Base-by-base conservation (phyloP, 805 yeast species). In the Novakomyces olei region DNA sequence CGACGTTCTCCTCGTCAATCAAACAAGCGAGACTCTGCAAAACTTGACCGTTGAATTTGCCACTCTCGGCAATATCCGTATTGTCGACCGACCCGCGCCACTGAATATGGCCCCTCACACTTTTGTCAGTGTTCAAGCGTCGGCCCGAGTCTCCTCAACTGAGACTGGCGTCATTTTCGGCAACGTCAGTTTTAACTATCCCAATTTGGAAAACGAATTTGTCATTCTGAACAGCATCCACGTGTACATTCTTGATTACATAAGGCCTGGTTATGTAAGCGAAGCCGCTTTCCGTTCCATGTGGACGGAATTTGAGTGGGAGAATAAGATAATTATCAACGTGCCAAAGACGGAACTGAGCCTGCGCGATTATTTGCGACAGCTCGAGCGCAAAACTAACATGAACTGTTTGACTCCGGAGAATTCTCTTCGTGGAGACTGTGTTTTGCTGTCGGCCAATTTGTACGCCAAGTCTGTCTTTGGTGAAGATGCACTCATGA, bases 301-400 rank as follows among this genome's bases (percentile, higher is more conserved):
- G 96, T 88, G 99, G 99, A 80, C 81, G 51, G 95, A 83, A 52
- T 88, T 91, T 50, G 99, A 88, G 58, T 88, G 98, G 98, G 98
- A 88, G 56, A 88, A 88, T 61, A 88, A 88, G 61, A 83, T 88
- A 44, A 77, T 83, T 38, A 77, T 88, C 50, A 38, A 47, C 24
- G n/a, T n/a, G n/a, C 72, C 74, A 43, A 69, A 91, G 2, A 64
- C 61, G 34, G 60, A 72, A 40, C 52, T 65, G 20, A 57, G 78
- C 1, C 63, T 91, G 47, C 72, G 73, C 48, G 77, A 68, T 30
- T 88, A 79, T 54, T 61, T 88, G 52, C 75, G 72, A 37, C 72
- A 67, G 45, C 58, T 88, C 44, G 58, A 77, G 57, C 58, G 63
- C 36, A 83, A 79, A 30, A 88, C 98, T 3, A 83, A 85, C 54